Evolutionary conservation across 73 alveolate species (phyloP).

Genomic region (Paramecium primaurelia): DNA sequence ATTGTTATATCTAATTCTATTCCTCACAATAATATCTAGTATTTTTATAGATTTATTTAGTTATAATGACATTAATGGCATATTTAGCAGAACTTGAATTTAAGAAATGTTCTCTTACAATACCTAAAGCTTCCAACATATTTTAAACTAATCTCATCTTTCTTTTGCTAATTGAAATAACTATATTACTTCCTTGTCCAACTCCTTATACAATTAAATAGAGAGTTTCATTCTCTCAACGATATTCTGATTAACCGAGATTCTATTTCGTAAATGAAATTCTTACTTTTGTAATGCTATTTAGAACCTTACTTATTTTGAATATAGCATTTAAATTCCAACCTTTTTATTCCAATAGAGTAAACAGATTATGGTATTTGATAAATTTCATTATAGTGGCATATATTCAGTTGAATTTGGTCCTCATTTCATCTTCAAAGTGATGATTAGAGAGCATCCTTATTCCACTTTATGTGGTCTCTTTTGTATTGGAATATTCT

Average conservation of each 20-base stretch:
- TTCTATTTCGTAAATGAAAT: slow-evolving; percentile 15
- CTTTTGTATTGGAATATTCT: neutral
- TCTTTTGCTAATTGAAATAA: neutral
- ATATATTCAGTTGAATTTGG: neutral
- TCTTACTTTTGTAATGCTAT: neutral
- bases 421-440: slow-evolving; percentile 9
- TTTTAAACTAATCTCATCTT: neutral
- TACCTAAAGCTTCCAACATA: neutral
- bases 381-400: neutral
- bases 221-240: neutral
- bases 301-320: neutral
- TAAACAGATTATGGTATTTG: neutral
- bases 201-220: neutral
- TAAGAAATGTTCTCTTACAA: neutral
- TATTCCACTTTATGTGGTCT: neutral
- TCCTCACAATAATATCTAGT: neutral
- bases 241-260: neutral
- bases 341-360: neutral
- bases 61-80: neutral
- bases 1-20: neutral
- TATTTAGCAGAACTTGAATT: slow-evolving; percentile 9
- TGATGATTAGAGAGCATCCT: neutral
- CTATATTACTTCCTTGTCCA: neutral
- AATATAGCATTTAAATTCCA: neutral
- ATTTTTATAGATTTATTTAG: neutral